Evolutionary conservation across 2,329 filamentous ascomycete genomes (phyloP), one percentile per base, ranked within the genome.

Genomic region (Westerdykella sp.): DNA sequence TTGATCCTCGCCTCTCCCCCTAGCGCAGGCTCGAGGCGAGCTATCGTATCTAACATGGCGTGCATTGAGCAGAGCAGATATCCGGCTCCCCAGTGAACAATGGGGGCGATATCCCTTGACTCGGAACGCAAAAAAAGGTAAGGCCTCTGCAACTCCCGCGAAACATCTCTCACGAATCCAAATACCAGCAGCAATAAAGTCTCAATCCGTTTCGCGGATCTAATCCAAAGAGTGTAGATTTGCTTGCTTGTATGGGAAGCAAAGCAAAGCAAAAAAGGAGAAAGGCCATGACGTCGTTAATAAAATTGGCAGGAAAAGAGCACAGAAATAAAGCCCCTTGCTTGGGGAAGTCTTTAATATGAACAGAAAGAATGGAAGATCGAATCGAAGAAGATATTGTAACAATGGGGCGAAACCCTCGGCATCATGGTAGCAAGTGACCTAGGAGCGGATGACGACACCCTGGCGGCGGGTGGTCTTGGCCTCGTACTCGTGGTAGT

Each of bases 401-500:
- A 25, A 43, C 30, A 44, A 37, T 28, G 21, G 23, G 36, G 7
- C 37, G 14, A 40, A 7, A 23, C n/a, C 5, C 35, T 37, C 14
- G 22, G 5, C 6, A 16, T 25, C 28, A 13, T 23, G 9, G 21
- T n/a, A 6, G 15, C 34, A 41, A 35, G 6, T 6, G 3, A 6
- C 34, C 61, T 12, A 67, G 30, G 54, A 42, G 48, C 65, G 63
- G 54, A 74, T 67, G 55, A 73, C 60, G 39, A 74, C 63, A 48
- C 70, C 71, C 47, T 74, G 69, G 48, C 71, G 63, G 48, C 71
- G 64, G 44, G 71, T 73, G 34, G 66, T 64, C 68, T 72, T 71
- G 55, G 69, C 66, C 55, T 74, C 68, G 69, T 83, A 80, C 47
- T 71, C 70, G 53, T 79, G 78, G 16, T 56, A 50, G 51, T 57